Percentiles rank a stretch among this genome's conserved stretches.
phyloP scores from a whole-genome alignment of 768 basidiomycete species.

The Rossbeevera mucosa region DNA sequence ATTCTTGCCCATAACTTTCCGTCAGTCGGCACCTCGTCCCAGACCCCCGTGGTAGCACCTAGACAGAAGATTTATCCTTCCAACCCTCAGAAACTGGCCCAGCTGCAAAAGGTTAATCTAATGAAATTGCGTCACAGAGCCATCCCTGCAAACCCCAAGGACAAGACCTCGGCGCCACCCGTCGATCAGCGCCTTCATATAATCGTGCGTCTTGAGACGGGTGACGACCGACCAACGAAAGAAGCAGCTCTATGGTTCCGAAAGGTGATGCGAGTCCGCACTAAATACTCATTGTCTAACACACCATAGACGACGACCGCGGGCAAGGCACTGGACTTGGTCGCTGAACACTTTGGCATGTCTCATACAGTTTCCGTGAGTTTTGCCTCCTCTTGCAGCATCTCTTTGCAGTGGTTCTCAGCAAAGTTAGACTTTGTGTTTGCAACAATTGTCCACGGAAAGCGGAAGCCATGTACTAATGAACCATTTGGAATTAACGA shows the following conservation, averaged over 20 bases:
- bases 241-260: constrained; percentile 64
- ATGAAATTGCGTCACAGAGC: constrained; percentile 78
- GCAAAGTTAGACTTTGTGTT: constrained; percentile 38
- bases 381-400: background rate
- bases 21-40: constrained; percentile 7
- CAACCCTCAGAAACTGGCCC: constrained; percentile 51
- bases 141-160: constrained; percentile 55
- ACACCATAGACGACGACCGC: constrained; percentile 44
- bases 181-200: constrained; percentile 58
- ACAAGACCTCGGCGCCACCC: constrained; percentile 42
- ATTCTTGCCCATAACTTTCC: constrained; percentile 54
- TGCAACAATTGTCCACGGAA: constrained; percentile 31
- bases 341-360: constrained; percentile 27
- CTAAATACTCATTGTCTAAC: constrained; percentile 2
- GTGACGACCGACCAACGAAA: constrained; percentile 21
- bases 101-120: constrained; percentile 53
- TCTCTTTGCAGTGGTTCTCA: constrained; percentile 16
- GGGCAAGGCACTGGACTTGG: constrained; percentile 61
- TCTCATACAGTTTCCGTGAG: constrained; percentile 14
- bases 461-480: constrained; percentile 31
- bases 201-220: constrained; percentile 34
- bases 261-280: constrained; percentile 44
- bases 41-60: constrained; percentile 26
- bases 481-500: constrained; percentile 46
- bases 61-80: constrained; percentile 35